Conservation (phyloP, 495 filamentous ascomycete species). For the Bathelium albidoporum region DNA sequence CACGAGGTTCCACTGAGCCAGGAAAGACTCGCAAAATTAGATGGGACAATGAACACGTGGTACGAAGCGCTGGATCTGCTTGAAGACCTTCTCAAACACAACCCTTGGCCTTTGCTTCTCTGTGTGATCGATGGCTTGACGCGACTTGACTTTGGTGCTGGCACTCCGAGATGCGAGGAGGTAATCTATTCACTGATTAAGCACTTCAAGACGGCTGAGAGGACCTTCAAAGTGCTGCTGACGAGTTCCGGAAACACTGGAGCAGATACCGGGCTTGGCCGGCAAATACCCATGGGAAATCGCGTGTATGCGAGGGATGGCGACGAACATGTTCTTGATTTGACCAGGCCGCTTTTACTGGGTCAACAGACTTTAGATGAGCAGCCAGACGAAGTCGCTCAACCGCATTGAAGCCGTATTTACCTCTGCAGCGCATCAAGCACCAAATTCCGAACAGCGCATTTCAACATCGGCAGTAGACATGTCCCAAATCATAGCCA, state of each 20-base stretch:
- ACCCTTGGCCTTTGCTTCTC: not conserved
- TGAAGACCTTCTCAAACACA: not conserved
- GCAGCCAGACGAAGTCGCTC: no score
- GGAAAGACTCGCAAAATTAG: not conserved
- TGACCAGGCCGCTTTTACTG: not conserved
- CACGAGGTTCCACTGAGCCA: not conserved
- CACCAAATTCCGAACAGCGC: no score
- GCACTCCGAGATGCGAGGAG: not conserved
- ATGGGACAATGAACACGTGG: not conserved
- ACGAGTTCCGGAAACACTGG: not conserved
- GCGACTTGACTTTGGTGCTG: not conserved
- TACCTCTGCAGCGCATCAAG: no score
- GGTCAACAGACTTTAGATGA: not conserved
- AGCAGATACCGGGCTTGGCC: not conserved
- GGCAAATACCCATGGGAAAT: not conserved
- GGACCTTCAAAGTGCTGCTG: not conserved
- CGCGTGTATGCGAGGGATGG: not conserved
- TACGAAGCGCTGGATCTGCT: not conserved
- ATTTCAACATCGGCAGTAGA: no score
- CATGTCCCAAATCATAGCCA: no score
- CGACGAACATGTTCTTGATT: not conserved
- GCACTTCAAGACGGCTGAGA: not conserved
- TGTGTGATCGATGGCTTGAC: not conserved
- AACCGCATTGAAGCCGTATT: no score
- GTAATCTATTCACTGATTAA: not conserved